These are phyloP conservation scores for Populus alba DNA, from an alignment of 345 rosid species.

Conservation along the genomic window DNA sequence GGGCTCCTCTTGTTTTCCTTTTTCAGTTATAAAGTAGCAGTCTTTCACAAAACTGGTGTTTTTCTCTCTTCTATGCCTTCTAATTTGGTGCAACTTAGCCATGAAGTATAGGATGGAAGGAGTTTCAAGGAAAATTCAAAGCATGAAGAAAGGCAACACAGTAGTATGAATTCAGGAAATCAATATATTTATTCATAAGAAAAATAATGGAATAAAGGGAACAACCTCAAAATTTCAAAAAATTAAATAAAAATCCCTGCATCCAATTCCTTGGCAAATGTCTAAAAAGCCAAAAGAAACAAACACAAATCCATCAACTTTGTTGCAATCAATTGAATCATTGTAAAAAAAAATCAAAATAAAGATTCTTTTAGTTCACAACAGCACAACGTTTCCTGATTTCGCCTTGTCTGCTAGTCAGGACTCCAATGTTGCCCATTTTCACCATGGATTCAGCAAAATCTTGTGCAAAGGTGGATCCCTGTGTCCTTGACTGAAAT, in stretches of 20 bases:
- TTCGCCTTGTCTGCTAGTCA: not conserved
- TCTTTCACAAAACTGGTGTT: no score
- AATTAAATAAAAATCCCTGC: not conserved
- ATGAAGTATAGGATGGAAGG: not conserved
- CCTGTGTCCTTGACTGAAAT: conserved; percentile 29
- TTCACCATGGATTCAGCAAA: conserved; percentile 20
- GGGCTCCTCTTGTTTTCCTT: no score
- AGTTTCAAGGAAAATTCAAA: not conserved
- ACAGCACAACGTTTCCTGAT: not conserved
- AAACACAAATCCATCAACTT: not conserved
- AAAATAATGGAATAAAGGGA: not conserved
- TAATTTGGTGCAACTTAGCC: no score
- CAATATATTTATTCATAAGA: not conserved
- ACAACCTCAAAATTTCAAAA: not conserved
- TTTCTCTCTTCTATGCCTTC: no score
- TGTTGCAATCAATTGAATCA: not conserved
- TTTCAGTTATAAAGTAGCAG: no score
- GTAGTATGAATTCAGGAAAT: not conserved
- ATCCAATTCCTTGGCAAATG: not conserved
- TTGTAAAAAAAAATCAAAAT: no score
- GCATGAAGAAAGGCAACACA: no score
- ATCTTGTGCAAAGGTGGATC: conserved; percentile 29
- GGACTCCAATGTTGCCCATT: conserved; percentile 2
- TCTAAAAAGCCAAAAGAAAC: not conserved
- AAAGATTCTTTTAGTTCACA: not conserved